These are phyloP conservation scores for Fragaria ananassa DNA, from an alignment of 306 rosid genomes.

Conservation along the genomic window DNA sequence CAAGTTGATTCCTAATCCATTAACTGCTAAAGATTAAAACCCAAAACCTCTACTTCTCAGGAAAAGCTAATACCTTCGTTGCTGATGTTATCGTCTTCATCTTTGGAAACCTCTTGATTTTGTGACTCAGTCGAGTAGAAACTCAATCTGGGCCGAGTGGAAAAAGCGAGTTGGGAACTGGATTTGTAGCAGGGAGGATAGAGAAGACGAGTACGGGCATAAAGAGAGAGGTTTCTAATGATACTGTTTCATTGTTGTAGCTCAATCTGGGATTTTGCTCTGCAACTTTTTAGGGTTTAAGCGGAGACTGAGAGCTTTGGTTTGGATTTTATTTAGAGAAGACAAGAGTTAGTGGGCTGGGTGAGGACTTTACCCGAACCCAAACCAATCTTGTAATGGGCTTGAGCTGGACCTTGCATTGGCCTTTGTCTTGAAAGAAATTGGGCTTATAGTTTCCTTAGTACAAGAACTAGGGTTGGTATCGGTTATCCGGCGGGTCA, in stretches of 20 bases:
- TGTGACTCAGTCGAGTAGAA: slow-evolving; percentile 45
- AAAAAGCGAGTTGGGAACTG: slow-evolving; percentile 19
- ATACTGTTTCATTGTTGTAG: slow-evolving; percentile 35
- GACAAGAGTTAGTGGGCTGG: not conserved
- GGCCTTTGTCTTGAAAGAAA: not conserved
- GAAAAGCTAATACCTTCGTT: slow-evolving; percentile 24
- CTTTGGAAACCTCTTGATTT: slow-evolving; percentile 11
- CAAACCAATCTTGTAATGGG: not conserved
- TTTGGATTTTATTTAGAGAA: not conserved
- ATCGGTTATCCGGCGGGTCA: not conserved
- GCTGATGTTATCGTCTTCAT: slow-evolving; percentile 12
- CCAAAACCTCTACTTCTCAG: not conserved
- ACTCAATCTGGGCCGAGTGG: slow-evolving; percentile 30
- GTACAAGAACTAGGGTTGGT: not conserved
- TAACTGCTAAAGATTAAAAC: not conserved
- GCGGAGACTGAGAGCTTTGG: not conserved
- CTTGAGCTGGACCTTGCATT: not conserved
- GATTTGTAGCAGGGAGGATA: slow-evolving; percentile 13
- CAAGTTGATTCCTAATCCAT: not conserved
- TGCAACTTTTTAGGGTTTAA: not conserved
- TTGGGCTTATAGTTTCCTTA: not conserved
- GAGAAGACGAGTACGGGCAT: slow-evolving; percentile 36
- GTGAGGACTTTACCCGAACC: not conserved
- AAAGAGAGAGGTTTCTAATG: slow-evolving; percentile 38
- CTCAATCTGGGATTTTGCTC: slow-evolving; percentile 4